Percentiles rank a stretch among this genome's conserved stretches.
phyloP scores from a whole-genome alignment of 345 rosid genomes.

The Brassica napus region Da-Ae NC_063443.1:18891501-18892000 shows the following conservation, averaged over 20 bases:
- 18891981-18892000: not conserved
- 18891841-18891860: not conserved
- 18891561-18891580: no score
- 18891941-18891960: not conserved
- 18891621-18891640: no score
- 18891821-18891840: not conserved
- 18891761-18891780: slow-evolving; percentile 5
- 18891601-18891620: no score
- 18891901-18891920: not conserved
- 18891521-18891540: no score
- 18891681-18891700: no score
- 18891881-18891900: not conserved
- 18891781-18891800: not conserved
- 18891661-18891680: no score
- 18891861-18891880: no score
- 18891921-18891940: no score
- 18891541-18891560: no score
- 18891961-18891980: not conserved
- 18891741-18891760: slow-evolving; percentile 19
- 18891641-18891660: no score
- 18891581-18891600: no score
- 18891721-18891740: not conserved
- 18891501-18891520: no score
- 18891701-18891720: not conserved
- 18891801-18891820: not conserved